Percentiles rank a stretch among this genome's conserved stretches.
These are phyloP conservation scores for Durio zibethinus DNA, from an alignment of 345 rosid species.

Conservation along the genomic window DNA sequence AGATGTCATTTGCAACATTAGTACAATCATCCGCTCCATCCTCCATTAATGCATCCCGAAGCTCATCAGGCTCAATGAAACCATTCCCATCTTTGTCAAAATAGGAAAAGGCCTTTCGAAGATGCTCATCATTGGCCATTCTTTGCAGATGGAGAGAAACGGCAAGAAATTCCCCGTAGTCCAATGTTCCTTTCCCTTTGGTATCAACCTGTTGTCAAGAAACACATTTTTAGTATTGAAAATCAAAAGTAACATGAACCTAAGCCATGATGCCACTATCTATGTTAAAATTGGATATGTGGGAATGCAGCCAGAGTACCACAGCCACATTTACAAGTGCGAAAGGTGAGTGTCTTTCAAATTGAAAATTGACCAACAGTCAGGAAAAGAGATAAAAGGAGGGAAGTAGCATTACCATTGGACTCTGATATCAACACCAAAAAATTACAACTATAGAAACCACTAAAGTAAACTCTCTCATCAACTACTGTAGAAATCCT, in stretches of 20 bases:
- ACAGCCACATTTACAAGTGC: background rate
- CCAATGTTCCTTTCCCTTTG: slow-evolving; percentile 83
- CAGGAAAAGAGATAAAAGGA: background rate
- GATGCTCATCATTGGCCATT: slow-evolving; percentile 96
- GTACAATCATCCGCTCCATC: slow-evolving; percentile 93
- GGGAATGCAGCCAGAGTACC: background rate
- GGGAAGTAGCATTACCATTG: background rate
- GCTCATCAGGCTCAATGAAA: slow-evolving; percentile 88
- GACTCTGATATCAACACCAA: background rate
- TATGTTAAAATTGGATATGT: background rate
- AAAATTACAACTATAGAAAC: background rate
- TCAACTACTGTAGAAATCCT: background rate
- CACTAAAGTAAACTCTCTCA: background rate
- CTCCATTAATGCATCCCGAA: slow-evolving; percentile 83
- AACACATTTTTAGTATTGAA: slow-evolving; percentile 19
- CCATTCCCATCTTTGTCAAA: slow-evolving; percentile 95
- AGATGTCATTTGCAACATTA: slow-evolving; percentile 91
- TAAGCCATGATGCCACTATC: background rate
- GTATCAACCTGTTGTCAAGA: slow-evolving; percentile 72
- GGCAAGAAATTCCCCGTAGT: slow-evolving; percentile 90
- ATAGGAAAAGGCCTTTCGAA: slow-evolving; percentile 91
- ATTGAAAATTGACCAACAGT: background rate
- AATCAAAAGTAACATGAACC: background rate
- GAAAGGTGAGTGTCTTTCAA: background rate
- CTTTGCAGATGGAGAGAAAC: slow-evolving; percentile 88